Evolutionary conservation across 2,329 filamentous ascomycete species (phyloP).

Genomic region (Alternaria sp.): DNA sequence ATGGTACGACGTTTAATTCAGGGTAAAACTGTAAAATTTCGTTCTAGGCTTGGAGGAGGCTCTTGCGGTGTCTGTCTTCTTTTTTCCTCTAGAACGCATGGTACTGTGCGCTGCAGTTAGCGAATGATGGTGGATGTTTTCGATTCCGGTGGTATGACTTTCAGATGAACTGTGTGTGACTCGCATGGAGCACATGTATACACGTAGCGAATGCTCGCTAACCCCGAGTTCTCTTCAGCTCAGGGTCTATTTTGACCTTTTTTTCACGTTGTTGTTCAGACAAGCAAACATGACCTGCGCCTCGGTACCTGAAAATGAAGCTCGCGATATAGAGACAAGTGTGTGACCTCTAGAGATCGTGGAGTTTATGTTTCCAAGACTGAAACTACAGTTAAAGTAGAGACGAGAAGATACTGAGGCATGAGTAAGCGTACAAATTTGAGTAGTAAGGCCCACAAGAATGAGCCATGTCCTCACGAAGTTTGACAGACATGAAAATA

Average conservation of each 20-base stretch:
- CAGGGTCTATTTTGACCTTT: background rate
- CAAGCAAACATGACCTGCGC: background rate
- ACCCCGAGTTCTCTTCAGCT: background rate
- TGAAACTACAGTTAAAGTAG: background rate
- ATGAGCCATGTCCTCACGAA: background rate
- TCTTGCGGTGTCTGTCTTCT: background rate
- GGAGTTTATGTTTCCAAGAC: background rate
- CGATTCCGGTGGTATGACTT: background rate
- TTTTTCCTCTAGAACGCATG: slow-evolving; percentile 3
- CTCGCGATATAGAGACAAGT: background rate
- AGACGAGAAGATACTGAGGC: background rate
- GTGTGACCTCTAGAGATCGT: background rate
- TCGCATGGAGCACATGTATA: background rate
- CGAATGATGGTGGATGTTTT: background rate
- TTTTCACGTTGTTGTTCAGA: background rate
- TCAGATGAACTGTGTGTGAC: background rate
- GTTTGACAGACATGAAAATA: background rate
- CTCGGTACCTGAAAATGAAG: background rate
- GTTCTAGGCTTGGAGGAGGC: background rate
- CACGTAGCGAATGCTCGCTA: background rate
- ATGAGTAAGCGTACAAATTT: background rate
- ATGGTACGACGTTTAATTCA: slow-evolving; percentile 2
- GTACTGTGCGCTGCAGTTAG: slow-evolving; percentile 2
- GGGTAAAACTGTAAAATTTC: background rate
- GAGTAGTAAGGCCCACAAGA: background rate